Conservation (phyloP, 78 protist genomes). For the Dictyostelium capitatum region DNA sequence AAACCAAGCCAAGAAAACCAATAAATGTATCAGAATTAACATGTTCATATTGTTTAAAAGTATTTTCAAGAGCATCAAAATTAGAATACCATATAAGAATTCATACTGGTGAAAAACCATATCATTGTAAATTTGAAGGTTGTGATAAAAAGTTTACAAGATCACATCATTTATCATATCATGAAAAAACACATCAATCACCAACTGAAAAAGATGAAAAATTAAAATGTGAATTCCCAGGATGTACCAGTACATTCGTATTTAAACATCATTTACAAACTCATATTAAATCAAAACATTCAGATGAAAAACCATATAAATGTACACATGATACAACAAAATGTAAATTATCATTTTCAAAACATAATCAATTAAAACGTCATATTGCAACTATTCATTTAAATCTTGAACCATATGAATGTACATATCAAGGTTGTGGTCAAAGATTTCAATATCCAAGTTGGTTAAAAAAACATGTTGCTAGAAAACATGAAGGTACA, state of each 20-base stretch:
- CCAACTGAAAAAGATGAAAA: not conserved
- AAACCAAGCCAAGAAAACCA: not conserved
- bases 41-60: conserved; percentile 59
- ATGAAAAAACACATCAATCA: conserved; percentile 10
- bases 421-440: conserved; percentile 61
- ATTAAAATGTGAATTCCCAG: conserved; percentile 12
- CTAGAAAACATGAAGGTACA: not conserved
- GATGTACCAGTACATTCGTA: conserved; percentile 16
- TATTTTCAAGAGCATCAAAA: conserved; percentile 45
- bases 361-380: conserved; percentile 60
- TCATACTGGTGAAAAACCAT: conserved; percentile 83
- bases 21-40: not conserved
- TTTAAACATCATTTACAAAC: conserved; percentile 23
- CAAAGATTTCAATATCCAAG: conserved; percentile 50
- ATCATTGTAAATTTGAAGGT: conserved; percentile 61
- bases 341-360: conserved; percentile 40
- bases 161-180: conserved; percentile 63
- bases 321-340: conserved; percentile 11
- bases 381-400: conserved; percentile 53
- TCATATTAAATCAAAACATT: conserved; percentile 25
- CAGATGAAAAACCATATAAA: conserved; percentile 38
- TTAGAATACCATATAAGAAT: conserved; percentile 53
- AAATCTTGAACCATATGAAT: conserved; percentile 65
- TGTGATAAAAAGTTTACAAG: conserved; percentile 63
- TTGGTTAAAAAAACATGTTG: conserved; percentile 28